Evolutionary conservation across 1,139 yeast species (phyloP).

Genomic region (Fermentozyma sake): DNA sequence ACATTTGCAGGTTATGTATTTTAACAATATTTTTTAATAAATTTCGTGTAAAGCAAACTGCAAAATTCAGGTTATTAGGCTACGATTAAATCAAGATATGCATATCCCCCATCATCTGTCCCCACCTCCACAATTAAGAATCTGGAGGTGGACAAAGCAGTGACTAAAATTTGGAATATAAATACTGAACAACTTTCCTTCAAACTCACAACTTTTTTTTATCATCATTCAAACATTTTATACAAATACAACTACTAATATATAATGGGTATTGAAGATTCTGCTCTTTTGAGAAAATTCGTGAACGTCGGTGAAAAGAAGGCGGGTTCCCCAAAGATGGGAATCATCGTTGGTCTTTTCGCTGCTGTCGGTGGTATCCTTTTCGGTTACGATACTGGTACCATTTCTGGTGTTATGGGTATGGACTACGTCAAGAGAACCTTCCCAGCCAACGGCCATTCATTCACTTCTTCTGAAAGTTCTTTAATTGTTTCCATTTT

Average conservation of each 20-base stretch:
- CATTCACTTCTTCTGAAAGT: slow-evolving; percentile 36
- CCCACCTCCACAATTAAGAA: slow-evolving; percentile 1
- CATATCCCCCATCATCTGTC: not conserved
- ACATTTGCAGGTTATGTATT: no score
- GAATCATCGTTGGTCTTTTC: slow-evolving; percentile 43
- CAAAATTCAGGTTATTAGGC: no score
- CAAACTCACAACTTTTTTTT: not conserved
- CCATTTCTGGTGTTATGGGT: slow-evolving; percentile 72
- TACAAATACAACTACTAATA: slow-evolving; percentile 2
- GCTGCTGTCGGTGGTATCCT: slow-evolving; percentile 67
- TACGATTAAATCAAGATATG: no score
- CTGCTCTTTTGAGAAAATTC: slow-evolving; percentile 24
- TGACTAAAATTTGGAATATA: slow-evolving; percentile 4
- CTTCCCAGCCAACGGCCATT: slow-evolving; percentile 44
- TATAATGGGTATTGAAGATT: slow-evolving; percentile 38
- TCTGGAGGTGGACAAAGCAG: slow-evolving; percentile 1
- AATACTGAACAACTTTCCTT: slow-evolving; percentile 3
- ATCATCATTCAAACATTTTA: slow-evolving; percentile 3
- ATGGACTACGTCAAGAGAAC: slow-evolving; percentile 58
- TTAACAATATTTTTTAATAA: no score
- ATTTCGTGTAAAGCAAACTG: no score
- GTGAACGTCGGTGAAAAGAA: slow-evolving; percentile 40
- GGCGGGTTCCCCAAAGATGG: slow-evolving; percentile 46
- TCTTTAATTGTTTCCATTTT: slow-evolving; percentile 66
- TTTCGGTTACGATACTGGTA: slow-evolving; percentile 77